These are phyloP conservation scores for Cladosporium halotolerans DNA, from an alignment of 2,329 filamentous ascomycete genomes.

Conservation along the genomic window DNA sequence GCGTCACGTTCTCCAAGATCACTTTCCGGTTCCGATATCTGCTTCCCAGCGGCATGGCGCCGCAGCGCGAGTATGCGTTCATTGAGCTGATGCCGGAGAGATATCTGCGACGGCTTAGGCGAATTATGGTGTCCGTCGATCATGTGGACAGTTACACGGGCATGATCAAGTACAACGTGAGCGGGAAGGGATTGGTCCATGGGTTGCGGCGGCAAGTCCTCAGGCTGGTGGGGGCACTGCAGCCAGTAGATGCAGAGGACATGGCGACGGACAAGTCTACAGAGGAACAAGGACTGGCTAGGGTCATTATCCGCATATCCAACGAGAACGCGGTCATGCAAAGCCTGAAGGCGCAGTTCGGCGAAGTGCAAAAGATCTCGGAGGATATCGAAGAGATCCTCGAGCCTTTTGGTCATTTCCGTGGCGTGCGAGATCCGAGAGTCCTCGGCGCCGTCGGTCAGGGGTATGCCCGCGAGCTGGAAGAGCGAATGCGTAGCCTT, in stretches of 20 bases:
- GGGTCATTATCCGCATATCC: slow-evolving; percentile 23
- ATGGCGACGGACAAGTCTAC: slow-evolving; percentile 19
- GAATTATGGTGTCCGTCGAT: slow-evolving; percentile 41
- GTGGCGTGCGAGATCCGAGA: slow-evolving; percentile 30
- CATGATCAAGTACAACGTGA: slow-evolving; percentile 48
- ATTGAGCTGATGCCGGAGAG: slow-evolving; percentile 36
- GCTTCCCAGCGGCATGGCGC: slow-evolving; percentile 35
- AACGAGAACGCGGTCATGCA: slow-evolving; percentile 28
- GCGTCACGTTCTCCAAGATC: slow-evolving; percentile 39
- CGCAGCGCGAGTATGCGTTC: slow-evolving; percentile 35
- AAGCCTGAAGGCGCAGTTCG: slow-evolving; percentile 25
- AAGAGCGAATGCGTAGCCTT: slow-evolving; percentile 26
- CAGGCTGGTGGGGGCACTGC: slow-evolving; percentile 36
- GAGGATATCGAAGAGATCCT: slow-evolving; percentile 37
- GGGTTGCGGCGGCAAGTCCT: slow-evolving; percentile 37
- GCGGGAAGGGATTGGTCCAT: slow-evolving; percentile 38
- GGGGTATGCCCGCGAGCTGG: slow-evolving; percentile 31
- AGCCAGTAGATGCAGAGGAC: slow-evolving; percentile 13
- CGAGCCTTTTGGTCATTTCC: slow-evolving; percentile 35
- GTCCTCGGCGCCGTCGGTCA: slow-evolving; percentile 36
- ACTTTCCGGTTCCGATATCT: slow-evolving; percentile 41
- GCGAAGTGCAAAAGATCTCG: slow-evolving; percentile 25
- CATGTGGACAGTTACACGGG: slow-evolving; percentile 45
- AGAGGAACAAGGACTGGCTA: slow-evolving; percentile 19
- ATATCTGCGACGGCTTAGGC: slow-evolving; percentile 37